Conservation (phyloP, 106 monocot genomes). For the Dendrobium officinale region DNA sequence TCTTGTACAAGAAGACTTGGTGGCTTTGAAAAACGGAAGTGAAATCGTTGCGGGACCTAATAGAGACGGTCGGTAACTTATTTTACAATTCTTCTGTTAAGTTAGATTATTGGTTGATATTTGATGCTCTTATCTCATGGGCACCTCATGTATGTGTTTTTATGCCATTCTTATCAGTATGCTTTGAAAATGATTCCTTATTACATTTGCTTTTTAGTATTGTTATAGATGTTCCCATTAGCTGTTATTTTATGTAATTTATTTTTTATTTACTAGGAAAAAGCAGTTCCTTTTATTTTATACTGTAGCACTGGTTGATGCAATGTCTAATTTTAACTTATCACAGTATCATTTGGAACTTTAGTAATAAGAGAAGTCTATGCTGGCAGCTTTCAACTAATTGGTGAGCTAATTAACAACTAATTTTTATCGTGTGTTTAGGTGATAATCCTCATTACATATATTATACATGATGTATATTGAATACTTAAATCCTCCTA, state of each 20-base stretch:
- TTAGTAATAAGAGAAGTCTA: background rate
- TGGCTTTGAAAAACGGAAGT: constrained; percentile 50
- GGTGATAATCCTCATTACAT: too few species aligned
- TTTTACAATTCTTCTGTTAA: background rate
- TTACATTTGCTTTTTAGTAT: background rate
- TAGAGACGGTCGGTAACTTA: constrained; percentile 36
- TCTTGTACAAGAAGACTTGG: constrained; percentile 32
- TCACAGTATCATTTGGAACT: background rate
- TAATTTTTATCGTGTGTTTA: too few species aligned
- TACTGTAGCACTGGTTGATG: background rate
- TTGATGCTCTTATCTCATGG: background rate
- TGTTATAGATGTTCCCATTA: background rate
- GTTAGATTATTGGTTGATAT: background rate
- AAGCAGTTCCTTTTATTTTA: background rate
- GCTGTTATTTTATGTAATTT: background rate
- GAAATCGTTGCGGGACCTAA: constrained; percentile 60
- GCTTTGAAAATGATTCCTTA: background rate
- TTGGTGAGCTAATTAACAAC: too few species aligned
- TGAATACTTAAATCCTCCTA: too few species aligned
- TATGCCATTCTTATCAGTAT: background rate
- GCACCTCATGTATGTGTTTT: background rate
- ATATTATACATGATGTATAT: too few species aligned
- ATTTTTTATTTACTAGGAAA: background rate
- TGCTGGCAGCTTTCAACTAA: background rate
- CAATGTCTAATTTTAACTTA: background rate